Conservation (phyloP, 2,329 filamentous ascomycete genomes). For the Pezicula radicicola region DNA sequence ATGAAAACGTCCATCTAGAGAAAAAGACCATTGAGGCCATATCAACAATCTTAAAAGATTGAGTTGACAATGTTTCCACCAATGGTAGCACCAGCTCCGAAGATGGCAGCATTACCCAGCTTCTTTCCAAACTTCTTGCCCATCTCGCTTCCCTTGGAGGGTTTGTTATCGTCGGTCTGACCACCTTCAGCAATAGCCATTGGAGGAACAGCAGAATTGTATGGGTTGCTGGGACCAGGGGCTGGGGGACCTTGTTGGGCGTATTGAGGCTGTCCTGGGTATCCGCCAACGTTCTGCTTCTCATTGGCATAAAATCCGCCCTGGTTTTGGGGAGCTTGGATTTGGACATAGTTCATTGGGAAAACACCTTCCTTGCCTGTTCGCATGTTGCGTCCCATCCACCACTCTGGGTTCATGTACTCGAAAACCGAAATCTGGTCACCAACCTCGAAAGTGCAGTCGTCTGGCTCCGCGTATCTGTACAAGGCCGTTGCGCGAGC, state of each 20-base stretch:
- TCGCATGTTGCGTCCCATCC: slow-evolving; percentile 82
- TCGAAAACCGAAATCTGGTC: slow-evolving; percentile 79
- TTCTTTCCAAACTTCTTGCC: slow-evolving; percentile 98
- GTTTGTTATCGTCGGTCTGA: slow-evolving; percentile 19
- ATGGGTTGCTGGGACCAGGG: slow-evolving; percentile 54
- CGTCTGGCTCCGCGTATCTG: slow-evolving; percentile 72
- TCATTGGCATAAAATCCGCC: slow-evolving; percentile 34
- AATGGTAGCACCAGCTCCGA: slow-evolving; percentile 88
- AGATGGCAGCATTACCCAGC: slow-evolving; percentile 78
- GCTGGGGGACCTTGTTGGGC: slow-evolving; percentile 27
- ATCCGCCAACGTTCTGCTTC: slow-evolving; percentile 20
- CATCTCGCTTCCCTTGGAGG: slow-evolving; percentile 52
- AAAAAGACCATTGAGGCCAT: too few relatives aligned
- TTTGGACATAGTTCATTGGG: slow-evolving; percentile 83
- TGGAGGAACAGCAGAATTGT: slow-evolving; percentile 68
- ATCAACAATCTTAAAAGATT: slow-evolving; percentile 62
- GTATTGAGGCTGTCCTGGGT: slow-evolving; percentile 19
- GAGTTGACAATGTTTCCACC: slow-evolving; percentile 87
- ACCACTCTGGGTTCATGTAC: slow-evolving; percentile 98
- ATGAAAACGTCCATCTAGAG: too few relatives aligned
- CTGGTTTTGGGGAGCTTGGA: slow-evolving; percentile 41
- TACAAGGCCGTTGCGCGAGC: slow-evolving; percentile 79
- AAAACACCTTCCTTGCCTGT: slow-evolving; percentile 90
- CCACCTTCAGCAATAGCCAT: slow-evolving; percentile 63
- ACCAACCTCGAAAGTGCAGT: slow-evolving; percentile 76